A percentile compares a stretch with the other conserved stretches of the same genome.
phyloP scores from a whole-genome alignment of 2,329 filamentous ascomycete genomes.

The Talaromyces sp. region DNA sequence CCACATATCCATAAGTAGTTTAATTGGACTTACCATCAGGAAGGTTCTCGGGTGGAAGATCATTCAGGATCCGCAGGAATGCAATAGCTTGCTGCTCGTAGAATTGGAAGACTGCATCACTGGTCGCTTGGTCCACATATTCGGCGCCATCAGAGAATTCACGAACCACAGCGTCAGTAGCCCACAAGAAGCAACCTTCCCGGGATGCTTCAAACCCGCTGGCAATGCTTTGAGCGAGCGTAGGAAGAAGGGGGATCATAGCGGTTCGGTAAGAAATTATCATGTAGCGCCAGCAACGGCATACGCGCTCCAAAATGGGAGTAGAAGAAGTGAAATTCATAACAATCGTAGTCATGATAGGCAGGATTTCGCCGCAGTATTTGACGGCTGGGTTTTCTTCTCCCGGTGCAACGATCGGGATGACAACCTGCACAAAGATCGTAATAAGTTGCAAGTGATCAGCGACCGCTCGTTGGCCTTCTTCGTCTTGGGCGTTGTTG shows the following conservation, averaged over 20 bases:
- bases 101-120: constrained; percentile 87
- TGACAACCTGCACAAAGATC: constrained; percentile 78
- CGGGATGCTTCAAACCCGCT: constrained; percentile 80
- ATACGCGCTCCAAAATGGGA: constrained; percentile 90
- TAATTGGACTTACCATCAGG: constrained; percentile 60
- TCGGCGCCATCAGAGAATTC: constrained; percentile 93
- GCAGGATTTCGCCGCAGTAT: constrained; percentile 94
- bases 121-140: constrained; percentile 77
- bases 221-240: constrained; percentile 85
- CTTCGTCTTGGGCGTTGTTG: constrained; percentile 79
- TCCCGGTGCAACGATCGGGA: constrained; percentile 71
- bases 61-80: constrained; percentile 86
- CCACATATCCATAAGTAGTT: not conserved
- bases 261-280: constrained; percentile 91
- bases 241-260: constrained; percentile 80
- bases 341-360: constrained; percentile 80
- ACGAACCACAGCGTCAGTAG: constrained; percentile 88
- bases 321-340: constrained; percentile 84
- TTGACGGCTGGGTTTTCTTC: constrained; percentile 88
- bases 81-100: constrained; percentile 91
- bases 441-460: constrained; percentile 93
- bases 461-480: constrained; percentile 84
- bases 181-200: constrained; percentile 99
- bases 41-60: constrained; percentile 75
- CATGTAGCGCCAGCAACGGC: constrained; percentile 95